Evolutionary conservation across 78 protist species (phyloP).

Genomic region (Dictyostelium capitatum): DNA sequence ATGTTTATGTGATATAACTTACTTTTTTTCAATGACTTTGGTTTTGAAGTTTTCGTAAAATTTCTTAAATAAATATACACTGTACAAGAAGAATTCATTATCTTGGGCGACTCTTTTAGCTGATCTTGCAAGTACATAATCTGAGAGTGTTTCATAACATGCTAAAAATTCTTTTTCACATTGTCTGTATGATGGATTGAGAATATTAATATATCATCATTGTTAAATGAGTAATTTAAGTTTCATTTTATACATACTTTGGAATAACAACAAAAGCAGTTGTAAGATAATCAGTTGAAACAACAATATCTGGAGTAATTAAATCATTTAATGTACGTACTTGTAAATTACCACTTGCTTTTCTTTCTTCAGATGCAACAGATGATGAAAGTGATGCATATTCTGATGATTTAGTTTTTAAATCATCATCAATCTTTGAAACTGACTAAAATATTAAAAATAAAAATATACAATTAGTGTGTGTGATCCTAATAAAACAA

Average conservation of each 20-base stretch:
- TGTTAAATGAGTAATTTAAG: too few species aligned
- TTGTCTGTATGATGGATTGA: background rate
- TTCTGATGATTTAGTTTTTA: constrained; percentile 53
- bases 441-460: constrained; percentile 16
- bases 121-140: constrained; percentile 84
- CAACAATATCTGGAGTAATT: constrained; percentile 47
- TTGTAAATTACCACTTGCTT: constrained; percentile 75
- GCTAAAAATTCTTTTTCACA: constrained; percentile 41
- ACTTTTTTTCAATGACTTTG: constrained; percentile 84
- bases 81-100: constrained; percentile 78
- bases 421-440: constrained; percentile 77
- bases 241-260: background rate
- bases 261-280: constrained; percentile 89
- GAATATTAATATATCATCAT: background rate
- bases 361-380: constrained; percentile 80
- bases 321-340: constrained; percentile 57
- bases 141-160: constrained; percentile 47
- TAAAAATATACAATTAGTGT: too few species aligned
- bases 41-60: constrained; percentile 86
- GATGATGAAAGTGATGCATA: constrained; percentile 41
- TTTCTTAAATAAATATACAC: constrained; percentile 84
- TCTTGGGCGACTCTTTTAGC: constrained; percentile 82
- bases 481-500: too few species aligned
- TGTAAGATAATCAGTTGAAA: constrained; percentile 86
- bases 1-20: background rate